Conservation (phyloP, 2,329 filamentous ascomycete genomes). For the Penicillium sp. region DNA sequence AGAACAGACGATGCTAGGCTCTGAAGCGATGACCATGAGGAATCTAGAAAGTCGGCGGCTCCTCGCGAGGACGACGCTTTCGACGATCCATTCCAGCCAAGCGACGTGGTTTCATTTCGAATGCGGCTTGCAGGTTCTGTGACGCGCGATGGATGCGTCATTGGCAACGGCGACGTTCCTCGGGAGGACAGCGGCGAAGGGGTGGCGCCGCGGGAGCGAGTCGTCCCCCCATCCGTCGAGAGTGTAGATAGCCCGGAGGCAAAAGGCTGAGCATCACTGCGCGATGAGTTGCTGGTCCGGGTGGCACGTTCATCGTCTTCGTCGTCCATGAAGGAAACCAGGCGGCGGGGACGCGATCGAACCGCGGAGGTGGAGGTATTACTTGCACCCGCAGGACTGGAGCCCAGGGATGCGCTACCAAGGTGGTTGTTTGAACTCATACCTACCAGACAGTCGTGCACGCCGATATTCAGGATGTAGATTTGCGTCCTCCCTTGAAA, state of each 20-base stretch:
- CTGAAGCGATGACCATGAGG: slow-evolving; percentile 47
- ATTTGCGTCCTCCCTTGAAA: slow-evolving; percentile 22
- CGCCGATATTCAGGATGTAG: slow-evolving; percentile 13
- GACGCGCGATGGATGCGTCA: slow-evolving; percentile 33
- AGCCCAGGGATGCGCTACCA: slow-evolving; percentile 33
- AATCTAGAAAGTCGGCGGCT: slow-evolving; percentile 39
- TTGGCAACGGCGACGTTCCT: slow-evolving; percentile 36
- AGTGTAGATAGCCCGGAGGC: slow-evolving; percentile 28
- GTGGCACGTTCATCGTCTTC: slow-evolving; percentile 22
- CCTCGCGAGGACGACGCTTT: slow-evolving; percentile 24
- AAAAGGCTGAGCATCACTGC: slow-evolving; percentile 24
- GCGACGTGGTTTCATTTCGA: slow-evolving; percentile 19
- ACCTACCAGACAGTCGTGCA: slow-evolving; percentile 27
- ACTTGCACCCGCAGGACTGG: slow-evolving; percentile 30
- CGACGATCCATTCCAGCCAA: slow-evolving; percentile 23
- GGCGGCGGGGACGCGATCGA: slow-evolving; percentile 41
- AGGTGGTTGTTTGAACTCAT: slow-evolving; percentile 40
- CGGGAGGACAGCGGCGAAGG: slow-evolving; percentile 38
- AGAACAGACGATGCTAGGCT: slow-evolving; percentile 46
- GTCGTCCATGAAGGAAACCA: slow-evolving; percentile 41
- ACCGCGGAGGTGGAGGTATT: slow-evolving; percentile 37
- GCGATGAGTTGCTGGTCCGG: slow-evolving; percentile 21
- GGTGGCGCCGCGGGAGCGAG: slow-evolving; percentile 38
- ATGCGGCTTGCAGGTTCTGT: slow-evolving; percentile 23
- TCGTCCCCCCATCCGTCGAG: slow-evolving; percentile 15